Evolutionary conservation across 2,329 filamentous ascomycete species (phyloP).

Genomic region (Pyrenochaeta sp.): DNA sequence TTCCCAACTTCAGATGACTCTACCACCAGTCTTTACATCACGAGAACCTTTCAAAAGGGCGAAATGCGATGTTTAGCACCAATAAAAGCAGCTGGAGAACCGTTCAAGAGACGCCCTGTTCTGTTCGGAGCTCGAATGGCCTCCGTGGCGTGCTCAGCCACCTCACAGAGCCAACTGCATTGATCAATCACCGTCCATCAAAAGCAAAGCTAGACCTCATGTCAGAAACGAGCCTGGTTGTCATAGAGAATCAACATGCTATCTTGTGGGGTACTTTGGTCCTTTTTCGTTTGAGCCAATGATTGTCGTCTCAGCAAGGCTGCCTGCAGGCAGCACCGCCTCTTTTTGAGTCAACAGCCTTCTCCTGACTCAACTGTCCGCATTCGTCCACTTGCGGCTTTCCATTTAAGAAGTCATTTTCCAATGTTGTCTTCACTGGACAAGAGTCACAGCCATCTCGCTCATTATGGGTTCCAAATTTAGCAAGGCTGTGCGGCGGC

Average conservation of each 20-base stretch:
- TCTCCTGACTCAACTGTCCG: slow-evolving; percentile 25
- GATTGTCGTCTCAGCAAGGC: slow-evolving; percentile 21
- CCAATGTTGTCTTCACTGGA: slow-evolving; percentile 1
- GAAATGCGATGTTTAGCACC: slow-evolving; percentile 6
- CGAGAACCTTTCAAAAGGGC: slow-evolving; percentile 12
- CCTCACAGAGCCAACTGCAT: neutral
- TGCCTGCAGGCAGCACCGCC: slow-evolving; percentile 41
- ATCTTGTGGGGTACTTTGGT: slow-evolving; percentile 6
- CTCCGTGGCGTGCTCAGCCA: neutral
- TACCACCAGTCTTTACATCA: neutral
- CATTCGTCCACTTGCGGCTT: neutral
- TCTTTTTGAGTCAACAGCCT: slow-evolving; percentile 31
- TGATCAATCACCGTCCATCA: neutral
- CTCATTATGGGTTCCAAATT: slow-evolving; percentile 38
- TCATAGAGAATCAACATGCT: neutral
- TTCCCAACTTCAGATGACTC: neutral
- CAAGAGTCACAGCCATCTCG: neutral
- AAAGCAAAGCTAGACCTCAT: neutral
- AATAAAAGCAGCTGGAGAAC: neutral
- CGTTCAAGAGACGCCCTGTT: neutral
- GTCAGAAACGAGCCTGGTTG: neutral
- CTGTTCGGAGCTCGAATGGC: neutral
- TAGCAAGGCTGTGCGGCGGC: slow-evolving; percentile 30
- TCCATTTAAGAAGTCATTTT: slow-evolving; percentile 4
- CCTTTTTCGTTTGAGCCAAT: slow-evolving; percentile 23